A percentile compares a stretch with the other conserved stretches of the same genome.
phyloP scores from a whole-genome alignment of 345 rosid genomes.

The Boechera stricta region DNA sequence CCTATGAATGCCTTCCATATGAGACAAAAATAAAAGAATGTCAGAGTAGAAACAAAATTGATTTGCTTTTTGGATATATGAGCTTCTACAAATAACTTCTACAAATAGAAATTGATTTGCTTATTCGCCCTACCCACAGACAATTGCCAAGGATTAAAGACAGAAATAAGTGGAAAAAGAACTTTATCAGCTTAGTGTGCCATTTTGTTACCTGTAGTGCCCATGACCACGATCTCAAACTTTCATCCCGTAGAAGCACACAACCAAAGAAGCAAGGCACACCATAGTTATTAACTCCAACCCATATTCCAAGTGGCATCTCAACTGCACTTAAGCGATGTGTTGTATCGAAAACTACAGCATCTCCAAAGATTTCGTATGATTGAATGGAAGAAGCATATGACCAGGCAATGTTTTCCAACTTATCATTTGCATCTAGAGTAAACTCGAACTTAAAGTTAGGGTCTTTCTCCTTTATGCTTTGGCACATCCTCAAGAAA shows the following conservation, averaged over 20 bases:
- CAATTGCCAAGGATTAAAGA: background rate
- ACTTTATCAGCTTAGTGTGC: background rate
- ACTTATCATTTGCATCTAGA: constrained; percentile 63
- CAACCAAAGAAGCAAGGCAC: constrained; percentile 99
- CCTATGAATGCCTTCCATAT: constrained; percentile 69
- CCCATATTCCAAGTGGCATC: constrained; percentile 98
- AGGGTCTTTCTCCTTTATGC: constrained; percentile 90
- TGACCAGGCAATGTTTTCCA: constrained; percentile 95
- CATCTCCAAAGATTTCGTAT: constrained; percentile 92
- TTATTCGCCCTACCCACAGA: background rate
- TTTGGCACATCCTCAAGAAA: constrained; percentile 86
- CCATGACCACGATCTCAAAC: constrained; percentile 81
- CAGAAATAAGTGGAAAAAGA: background rate
- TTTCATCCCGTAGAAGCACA: constrained; percentile 83
- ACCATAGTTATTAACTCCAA: constrained; percentile 92
- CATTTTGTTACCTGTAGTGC: constrained; percentile 81
- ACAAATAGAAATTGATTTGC: background rate
- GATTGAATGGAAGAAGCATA: constrained; percentile 86
- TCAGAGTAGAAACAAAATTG: constrained; percentile 14
- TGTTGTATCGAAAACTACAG: constrained; percentile 89
- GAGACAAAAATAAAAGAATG: constrained; percentile 37
- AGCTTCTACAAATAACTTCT: constrained; percentile 10
- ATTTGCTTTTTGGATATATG: background rate
- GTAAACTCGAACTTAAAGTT: constrained; percentile 86
- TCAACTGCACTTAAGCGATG: constrained; percentile 89